phyloP scores from a whole-genome alignment of 768 basidiomycete genomes.

The Chlorophyllum brunneum region DNA sequence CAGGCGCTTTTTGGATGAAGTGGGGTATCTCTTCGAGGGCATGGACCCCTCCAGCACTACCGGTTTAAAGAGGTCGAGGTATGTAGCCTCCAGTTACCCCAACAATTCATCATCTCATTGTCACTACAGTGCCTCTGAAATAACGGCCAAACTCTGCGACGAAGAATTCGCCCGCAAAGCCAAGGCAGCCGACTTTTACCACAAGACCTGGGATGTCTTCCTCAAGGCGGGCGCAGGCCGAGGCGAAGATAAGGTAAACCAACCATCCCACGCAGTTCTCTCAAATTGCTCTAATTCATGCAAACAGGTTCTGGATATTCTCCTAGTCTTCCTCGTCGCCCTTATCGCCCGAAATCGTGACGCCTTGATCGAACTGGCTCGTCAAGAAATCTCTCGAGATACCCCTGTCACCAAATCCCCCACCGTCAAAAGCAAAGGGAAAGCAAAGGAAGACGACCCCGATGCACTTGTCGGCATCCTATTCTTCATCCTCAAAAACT shows the following conservation, averaged over 20 bases:
- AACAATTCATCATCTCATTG: neutral
- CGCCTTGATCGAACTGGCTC: conserved; percentile 53
- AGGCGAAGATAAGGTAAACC: conserved; percentile 48
- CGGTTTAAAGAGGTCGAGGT: conserved; percentile 69
- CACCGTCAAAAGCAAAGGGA: conserved; percentile 7
- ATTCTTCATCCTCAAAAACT: conserved; percentile 34
- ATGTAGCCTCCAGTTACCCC: neutral
- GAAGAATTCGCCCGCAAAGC: conserved; percentile 75
- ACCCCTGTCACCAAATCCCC: conserved; percentile 13
- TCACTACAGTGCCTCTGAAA: conserved; percentile 62
- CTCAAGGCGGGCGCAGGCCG: conserved; percentile 52
- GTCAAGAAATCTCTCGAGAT: conserved; percentile 17
- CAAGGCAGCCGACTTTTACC: conserved; percentile 70
- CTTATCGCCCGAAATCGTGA: conserved; percentile 57
- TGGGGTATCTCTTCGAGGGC: conserved; percentile 84
- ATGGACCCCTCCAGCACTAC: conserved; percentile 50
- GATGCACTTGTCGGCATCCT: conserved; percentile 37
- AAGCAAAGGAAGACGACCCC: conserved; percentile 12
- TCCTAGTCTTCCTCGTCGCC: conserved; percentile 57
- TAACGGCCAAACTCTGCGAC: conserved; percentile 71
- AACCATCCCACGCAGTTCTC: neutral
- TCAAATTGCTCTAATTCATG: neutral
- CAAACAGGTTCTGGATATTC: conserved; percentile 58
- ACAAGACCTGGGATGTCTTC: conserved; percentile 66
- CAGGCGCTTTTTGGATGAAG: conserved; percentile 76